Conservation (phyloP, 2,329 filamentous ascomycete species). For the Hawksworthiomyces lignivorus region DNA sequence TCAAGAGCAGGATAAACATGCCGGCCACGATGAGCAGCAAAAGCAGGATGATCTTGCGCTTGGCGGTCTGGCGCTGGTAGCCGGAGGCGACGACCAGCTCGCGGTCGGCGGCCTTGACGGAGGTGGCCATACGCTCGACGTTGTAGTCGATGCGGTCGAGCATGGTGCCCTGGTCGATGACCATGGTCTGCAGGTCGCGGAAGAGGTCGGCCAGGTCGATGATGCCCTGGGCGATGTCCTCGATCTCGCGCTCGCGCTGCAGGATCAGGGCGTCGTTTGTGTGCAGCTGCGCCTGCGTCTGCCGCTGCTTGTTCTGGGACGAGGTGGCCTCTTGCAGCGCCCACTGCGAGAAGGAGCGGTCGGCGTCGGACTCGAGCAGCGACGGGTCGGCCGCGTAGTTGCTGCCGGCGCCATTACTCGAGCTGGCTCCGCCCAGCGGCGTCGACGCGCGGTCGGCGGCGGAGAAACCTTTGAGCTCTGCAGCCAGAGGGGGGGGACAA, state of each 20-base stretch:
- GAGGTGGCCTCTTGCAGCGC: constrained; percentile 76
- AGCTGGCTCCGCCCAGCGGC: constrained; percentile 29
- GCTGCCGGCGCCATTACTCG: constrained; percentile 8
- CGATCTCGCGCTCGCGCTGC: constrained; percentile 92
- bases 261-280: constrained; percentile 78
- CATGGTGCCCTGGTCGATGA: constrained; percentile 85
- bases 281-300: constrained; percentile 52
- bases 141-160: constrained; percentile 97
- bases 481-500: constrained; percentile 17
- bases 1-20: constrained; percentile 72
- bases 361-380: constrained; percentile 85
- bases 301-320: no score
- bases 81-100: constrained; percentile 82
- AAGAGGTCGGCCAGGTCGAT: constrained; percentile 96
- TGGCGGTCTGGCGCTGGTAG: constrained; percentile 82
- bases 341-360: constrained; percentile 84
- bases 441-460: constrained; percentile 43
- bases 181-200: constrained; percentile 91
- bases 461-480: constrained; percentile 69
- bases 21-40: constrained; percentile 76
- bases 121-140: constrained; percentile 86
- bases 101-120: constrained; percentile 88
- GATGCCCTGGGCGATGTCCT: constrained; percentile 95
- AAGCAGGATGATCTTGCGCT: constrained; percentile 88
- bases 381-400: constrained; percentile 63